A percentile compares a stretch with the other conserved stretches of the same genome.
Evolutionary conservation across 345 rosid genomes (phyloP).

Genomic region (Erodium maritimum): DNA sequence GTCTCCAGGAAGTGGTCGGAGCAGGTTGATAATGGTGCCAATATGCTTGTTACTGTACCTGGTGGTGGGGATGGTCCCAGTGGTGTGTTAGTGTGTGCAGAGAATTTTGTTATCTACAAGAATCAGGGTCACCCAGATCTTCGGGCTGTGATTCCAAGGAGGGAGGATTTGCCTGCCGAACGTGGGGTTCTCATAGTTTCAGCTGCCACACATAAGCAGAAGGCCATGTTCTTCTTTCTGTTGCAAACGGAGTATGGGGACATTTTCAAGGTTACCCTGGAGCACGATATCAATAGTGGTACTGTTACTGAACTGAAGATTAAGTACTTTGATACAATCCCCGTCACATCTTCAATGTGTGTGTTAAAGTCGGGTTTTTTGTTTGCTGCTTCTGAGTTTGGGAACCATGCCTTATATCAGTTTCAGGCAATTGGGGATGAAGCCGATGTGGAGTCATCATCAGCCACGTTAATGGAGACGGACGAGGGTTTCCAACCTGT

Average conservation of each 20-base stretch:
- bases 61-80: slow-evolving; percentile 97
- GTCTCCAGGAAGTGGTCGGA: slow-evolving; percentile 97
- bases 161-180: slow-evolving; percentile 82
- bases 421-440: slow-evolving; percentile 89
- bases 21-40: slow-evolving; percentile 91
- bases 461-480: slow-evolving; percentile 82
- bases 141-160: slow-evolving; percentile 89
- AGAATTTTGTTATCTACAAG: slow-evolving; percentile 94
- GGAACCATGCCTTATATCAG: slow-evolving; percentile 90
- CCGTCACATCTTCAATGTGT: slow-evolving; percentile 74
- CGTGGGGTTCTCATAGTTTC: slow-evolving; percentile 90
- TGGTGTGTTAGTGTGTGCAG: slow-evolving; percentile 91
- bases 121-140: slow-evolving; percentile 89
- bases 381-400: slow-evolving; percentile 91
- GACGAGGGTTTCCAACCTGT: slow-evolving; percentile 97
- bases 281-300: slow-evolving; percentile 58
- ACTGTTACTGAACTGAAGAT: slow-evolving; percentile 70
- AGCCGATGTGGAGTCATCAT: slow-evolving; percentile 84
- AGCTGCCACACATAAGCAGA: slow-evolving; percentile 83
- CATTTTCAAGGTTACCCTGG: slow-evolving; percentile 78
- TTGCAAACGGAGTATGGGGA: slow-evolving; percentile 96
- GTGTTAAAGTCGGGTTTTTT: slow-evolving; percentile 87
- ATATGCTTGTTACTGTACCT: slow-evolving; percentile 95
- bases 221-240: slow-evolving; percentile 79
- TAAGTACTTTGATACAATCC: slow-evolving; percentile 90